A percentile compares a stretch with the other conserved stretches of the same genome.
These are phyloP conservation scores for Candida oleophila DNA, from an alignment of 805 yeast genomes.

Conservation along the genomic window DNA sequence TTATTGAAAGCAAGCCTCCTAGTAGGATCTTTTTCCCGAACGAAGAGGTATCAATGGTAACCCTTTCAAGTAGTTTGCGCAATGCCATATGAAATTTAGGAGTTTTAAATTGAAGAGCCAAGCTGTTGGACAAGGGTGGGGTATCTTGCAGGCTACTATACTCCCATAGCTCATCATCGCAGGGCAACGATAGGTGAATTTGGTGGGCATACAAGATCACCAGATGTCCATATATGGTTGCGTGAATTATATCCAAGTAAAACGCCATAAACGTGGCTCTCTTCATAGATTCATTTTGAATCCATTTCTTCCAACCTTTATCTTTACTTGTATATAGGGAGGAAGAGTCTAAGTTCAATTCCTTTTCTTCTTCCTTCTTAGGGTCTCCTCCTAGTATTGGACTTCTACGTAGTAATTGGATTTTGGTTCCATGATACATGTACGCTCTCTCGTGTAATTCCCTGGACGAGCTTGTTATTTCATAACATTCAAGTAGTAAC, in stretches of 20 bases:
- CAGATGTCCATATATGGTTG: slow-evolving; percentile 34
- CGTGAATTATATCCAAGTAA: slow-evolving; percentile 34
- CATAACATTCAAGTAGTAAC: slow-evolving; percentile 67
- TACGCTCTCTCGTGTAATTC: slow-evolving; percentile 73
- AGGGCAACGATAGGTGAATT: slow-evolving; percentile 25
- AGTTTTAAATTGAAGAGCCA: slow-evolving; percentile 14
- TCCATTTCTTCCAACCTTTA: slow-evolving; percentile 30
- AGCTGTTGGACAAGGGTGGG: slow-evolving; percentile 16
- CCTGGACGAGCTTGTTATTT: slow-evolving; percentile 64
- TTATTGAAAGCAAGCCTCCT: slow-evolving; percentile 25
- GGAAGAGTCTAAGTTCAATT: too few relatives aligned
- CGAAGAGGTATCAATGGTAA: slow-evolving; percentile 18
- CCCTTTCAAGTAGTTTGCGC: slow-evolving; percentile 19
- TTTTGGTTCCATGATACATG: slow-evolving; percentile 78
- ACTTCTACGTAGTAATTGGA: slow-evolving; percentile 22
- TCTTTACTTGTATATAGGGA: slow-evolving; percentile 7
- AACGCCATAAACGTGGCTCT: slow-evolving; percentile 34
- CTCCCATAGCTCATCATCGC: slow-evolving; percentile 30
- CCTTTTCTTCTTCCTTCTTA: slow-evolving; percentile 18
- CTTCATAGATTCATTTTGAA: slow-evolving; percentile 37
- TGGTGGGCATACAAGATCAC: slow-evolving; percentile 26
- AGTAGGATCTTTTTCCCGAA: slow-evolving; percentile 24
- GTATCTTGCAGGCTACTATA: neutral
- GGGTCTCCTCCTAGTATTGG: slow-evolving; percentile 43
- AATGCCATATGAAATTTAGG: slow-evolving; percentile 24